Conservation (phyloP, 2,329 filamentous ascomycete species). For the Fusarium graminum region DNA sequence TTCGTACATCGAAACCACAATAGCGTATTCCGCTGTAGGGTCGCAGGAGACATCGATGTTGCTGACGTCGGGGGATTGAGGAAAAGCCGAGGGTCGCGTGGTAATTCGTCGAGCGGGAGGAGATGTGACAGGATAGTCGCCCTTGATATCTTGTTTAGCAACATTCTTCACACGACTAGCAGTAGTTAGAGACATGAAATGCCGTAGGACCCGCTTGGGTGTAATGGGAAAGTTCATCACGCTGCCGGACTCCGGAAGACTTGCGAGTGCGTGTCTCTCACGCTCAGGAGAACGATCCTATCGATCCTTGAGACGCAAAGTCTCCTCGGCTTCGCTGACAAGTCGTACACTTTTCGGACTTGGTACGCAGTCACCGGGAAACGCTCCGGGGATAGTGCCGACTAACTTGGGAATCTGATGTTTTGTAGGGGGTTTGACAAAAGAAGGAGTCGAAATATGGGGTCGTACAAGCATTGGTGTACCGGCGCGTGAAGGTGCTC, state of each 20-base stretch:
- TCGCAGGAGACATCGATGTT: constrained; percentile 71
- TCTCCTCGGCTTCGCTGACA: constrained; percentile 53
- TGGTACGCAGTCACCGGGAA: constrained; percentile 48
- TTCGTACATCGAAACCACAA: constrained; percentile 97
- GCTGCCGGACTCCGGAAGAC: constrained; percentile 47
- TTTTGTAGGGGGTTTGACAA: constrained; percentile 46
- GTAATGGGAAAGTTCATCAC: constrained; percentile 45
- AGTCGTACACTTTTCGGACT: constrained; percentile 62
- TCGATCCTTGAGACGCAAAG: constrained; percentile 45
- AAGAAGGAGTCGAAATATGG: constrained; percentile 54
- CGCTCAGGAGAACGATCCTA: constrained; percentile 49
- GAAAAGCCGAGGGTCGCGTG: constrained; percentile 77
- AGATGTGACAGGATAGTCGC: constrained; percentile 60
- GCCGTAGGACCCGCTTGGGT: constrained; percentile 52
- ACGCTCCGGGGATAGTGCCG: constrained; percentile 48
- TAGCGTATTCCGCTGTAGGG: constrained; percentile 81
- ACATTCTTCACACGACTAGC: constrained; percentile 60
- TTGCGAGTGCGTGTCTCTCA: constrained; percentile 32
- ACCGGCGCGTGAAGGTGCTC: constrained; percentile 72
- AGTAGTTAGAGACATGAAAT: constrained; percentile 61
- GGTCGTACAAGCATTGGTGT: constrained; percentile 77
- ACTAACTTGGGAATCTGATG: constrained; percentile 35
- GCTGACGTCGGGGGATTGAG: constrained; percentile 80
- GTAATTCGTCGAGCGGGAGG: constrained; percentile 73
- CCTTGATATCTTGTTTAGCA: constrained; percentile 65